These are phyloP conservation scores for Parastagonospora nodorum DNA, from an alignment of 2,329 filamentous ascomycete species.

Conservation along the genomic window DNA sequence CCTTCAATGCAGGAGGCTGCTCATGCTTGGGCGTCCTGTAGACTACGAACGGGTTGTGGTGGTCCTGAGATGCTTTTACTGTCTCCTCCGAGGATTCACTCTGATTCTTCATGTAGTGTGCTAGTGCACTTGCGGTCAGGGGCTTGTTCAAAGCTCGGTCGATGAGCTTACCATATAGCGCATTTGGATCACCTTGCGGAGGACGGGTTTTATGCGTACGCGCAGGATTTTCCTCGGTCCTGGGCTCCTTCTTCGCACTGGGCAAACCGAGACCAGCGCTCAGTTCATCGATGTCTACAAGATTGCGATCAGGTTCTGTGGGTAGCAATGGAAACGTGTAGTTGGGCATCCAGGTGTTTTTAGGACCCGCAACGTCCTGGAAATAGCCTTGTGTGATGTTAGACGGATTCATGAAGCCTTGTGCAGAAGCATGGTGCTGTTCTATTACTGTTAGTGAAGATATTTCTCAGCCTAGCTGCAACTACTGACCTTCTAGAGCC, in stretches of 20 bases:
- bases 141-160: constrained; percentile 22
- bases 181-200: constrained; percentile 3
- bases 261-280: constrained; percentile 20
- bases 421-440: background rate
- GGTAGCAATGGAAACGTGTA: background rate
- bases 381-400: background rate
- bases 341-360: background rate
- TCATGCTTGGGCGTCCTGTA: background rate
- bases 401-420: background rate
- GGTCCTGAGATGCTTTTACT: background rate
- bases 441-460: background rate
- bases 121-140: constrained; percentile 26
- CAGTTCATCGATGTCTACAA: constrained; percentile 21
- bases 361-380: background rate
- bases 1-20: constrained; percentile 2
- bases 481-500: background rate
- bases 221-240: background rate
- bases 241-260: background rate
- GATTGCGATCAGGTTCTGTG: constrained; percentile 3
- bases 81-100: background rate
- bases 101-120: constrained; percentile 14
- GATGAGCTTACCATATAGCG: constrained; percentile 26
- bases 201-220: constrained; percentile 4
- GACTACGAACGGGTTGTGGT: background rate
- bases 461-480: background rate